A percentile compares a stretch with the other conserved stretches of the same genome.
Evolutionary conservation across 1,284 basidiomycete genomes (phyloP).

Genomic region (Tilletiopsis washingtonensis): DNA sequence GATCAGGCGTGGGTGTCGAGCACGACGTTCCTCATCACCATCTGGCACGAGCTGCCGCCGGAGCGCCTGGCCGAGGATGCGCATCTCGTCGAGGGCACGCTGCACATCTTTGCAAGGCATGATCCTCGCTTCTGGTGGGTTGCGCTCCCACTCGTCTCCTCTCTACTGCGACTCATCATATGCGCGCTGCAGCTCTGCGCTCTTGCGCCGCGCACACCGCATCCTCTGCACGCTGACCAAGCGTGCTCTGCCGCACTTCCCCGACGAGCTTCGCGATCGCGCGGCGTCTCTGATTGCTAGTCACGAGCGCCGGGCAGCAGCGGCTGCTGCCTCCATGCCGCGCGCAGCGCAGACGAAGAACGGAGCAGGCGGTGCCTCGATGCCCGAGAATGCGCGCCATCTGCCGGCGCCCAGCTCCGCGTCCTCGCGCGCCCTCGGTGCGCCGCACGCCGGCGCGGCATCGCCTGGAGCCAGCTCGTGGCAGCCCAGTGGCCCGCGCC

Average conservation of each 20-base stretch:
- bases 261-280: neutral
- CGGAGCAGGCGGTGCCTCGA: neutral
- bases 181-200: neutral
- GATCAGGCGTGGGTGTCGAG: conserved; percentile 36
- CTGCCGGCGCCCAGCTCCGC: too few species aligned
- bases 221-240: conserved; percentile 2
- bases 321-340: too few species aligned
- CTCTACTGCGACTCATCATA: neutral
- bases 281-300: neutral
- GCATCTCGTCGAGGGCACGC: conserved; percentile 27
- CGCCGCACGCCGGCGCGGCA: too few species aligned
- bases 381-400: neutral
- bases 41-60: conserved; percentile 32
- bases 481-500: too few species aligned
- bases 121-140: too few species aligned
- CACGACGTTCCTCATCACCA: conserved; percentile 39
- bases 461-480: too few species aligned
- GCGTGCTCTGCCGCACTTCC: conserved; percentile 7
- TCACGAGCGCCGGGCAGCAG: too few species aligned
- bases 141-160: too few species aligned
- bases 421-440: too few species aligned
- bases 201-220: conserved; percentile 3
- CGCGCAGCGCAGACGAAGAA: neutral
- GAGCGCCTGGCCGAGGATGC: conserved; percentile 21
- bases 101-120: conserved; percentile 22